Evolutionary conservation across 805 yeast species (phyloP).

Genomic region (Teunomyces pallodes): DNA sequence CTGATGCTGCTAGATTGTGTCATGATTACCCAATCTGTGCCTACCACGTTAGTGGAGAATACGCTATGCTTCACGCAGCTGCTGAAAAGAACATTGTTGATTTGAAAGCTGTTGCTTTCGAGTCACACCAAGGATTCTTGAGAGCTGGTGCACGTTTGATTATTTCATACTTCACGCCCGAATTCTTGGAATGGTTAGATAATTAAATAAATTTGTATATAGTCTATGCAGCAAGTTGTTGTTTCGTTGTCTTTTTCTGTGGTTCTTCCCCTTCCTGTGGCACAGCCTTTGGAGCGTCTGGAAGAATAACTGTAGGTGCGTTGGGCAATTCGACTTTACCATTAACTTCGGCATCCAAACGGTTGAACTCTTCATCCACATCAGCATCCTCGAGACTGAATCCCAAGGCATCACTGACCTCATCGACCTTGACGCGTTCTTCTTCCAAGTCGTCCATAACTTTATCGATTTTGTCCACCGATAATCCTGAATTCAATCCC

Average conservation of each 20-base stretch:
- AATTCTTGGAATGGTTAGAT: slow-evolving; percentile 88
- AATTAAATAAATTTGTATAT: slow-evolving; percentile 1
- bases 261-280: slow-evolving; percentile 14
- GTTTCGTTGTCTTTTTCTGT: slow-evolving; percentile 6
- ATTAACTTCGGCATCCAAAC: slow-evolving; percentile 46
- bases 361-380: slow-evolving; percentile 61
- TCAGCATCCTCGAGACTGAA: slow-evolving; percentile 52
- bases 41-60: slow-evolving; percentile 96
- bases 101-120: slow-evolving; percentile 77
- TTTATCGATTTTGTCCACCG: slow-evolving; percentile 72
- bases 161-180: slow-evolving; percentile 92
- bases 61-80: slow-evolving; percentile 97
- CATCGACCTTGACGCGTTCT: slow-evolving; percentile 75
- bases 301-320: slow-evolving; percentile 5
- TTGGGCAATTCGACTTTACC: slow-evolving; percentile 14
- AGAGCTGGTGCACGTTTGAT: slow-evolving; percentile 95
- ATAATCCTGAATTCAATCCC: slow-evolving; percentile 75
- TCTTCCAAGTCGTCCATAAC: slow-evolving; percentile 83
- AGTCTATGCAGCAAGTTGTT: slow-evolving; percentile 2
- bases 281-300: slow-evolving; percentile 22
- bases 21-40: slow-evolving; percentile 86
- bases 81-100: slow-evolving; percentile 94
- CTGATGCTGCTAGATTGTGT: slow-evolving; percentile 83
- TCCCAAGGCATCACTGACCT: slow-evolving; percentile 56
- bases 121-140: slow-evolving; percentile 84